Conservation (phyloP, 2,329 filamentous ascomycete species). For the Hypoxylon sp. region DNA sequence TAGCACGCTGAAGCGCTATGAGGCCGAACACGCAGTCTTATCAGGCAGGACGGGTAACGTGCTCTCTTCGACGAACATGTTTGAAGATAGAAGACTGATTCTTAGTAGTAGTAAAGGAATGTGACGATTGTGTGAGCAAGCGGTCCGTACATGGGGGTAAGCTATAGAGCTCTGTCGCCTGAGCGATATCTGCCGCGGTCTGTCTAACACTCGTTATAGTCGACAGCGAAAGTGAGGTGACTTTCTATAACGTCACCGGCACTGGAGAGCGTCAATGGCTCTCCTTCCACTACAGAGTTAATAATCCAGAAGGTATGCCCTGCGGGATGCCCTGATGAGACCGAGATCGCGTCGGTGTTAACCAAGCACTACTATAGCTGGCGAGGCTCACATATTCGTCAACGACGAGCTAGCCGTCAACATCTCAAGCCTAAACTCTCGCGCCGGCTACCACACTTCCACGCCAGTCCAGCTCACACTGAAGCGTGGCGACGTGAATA, state of each 20-base stretch:
- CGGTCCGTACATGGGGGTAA: slow-evolving; percentile 44
- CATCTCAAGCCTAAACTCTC: slow-evolving; percentile 56
- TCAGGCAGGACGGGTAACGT: slow-evolving; percentile 50
- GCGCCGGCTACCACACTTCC: slow-evolving; percentile 56
- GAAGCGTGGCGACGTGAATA: slow-evolving; percentile 54
- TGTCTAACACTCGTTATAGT: slow-evolving; percentile 40
- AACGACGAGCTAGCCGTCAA: slow-evolving; percentile 56
- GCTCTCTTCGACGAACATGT: background rate
- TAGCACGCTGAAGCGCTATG: slow-evolving; percentile 55
- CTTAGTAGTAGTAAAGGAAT: slow-evolving; percentile 38
- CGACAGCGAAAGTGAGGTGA: slow-evolving; percentile 49
- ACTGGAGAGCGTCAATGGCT: slow-evolving; percentile 57
- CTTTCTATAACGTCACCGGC: slow-evolving; percentile 57
- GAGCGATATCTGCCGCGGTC: background rate
- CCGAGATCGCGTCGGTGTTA: slow-evolving; percentile 2
- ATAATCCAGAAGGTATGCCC: slow-evolving; percentile 49
- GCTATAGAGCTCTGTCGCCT: background rate
- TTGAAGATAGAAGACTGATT: slow-evolving; percentile 18
- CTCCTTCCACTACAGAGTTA: slow-evolving; percentile 57
- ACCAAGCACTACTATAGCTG: slow-evolving; percentile 42
- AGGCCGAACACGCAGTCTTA: slow-evolving; percentile 52
- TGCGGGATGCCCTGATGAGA: background rate
- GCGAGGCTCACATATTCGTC: slow-evolving; percentile 55
- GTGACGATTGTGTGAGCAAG: slow-evolving; percentile 41
- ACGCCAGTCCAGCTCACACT: slow-evolving; percentile 56